These are phyloP conservation scores for Fusarium nurragi DNA, from an alignment of 2,329 filamentous ascomycete species.

Conservation along the genomic window DNA sequence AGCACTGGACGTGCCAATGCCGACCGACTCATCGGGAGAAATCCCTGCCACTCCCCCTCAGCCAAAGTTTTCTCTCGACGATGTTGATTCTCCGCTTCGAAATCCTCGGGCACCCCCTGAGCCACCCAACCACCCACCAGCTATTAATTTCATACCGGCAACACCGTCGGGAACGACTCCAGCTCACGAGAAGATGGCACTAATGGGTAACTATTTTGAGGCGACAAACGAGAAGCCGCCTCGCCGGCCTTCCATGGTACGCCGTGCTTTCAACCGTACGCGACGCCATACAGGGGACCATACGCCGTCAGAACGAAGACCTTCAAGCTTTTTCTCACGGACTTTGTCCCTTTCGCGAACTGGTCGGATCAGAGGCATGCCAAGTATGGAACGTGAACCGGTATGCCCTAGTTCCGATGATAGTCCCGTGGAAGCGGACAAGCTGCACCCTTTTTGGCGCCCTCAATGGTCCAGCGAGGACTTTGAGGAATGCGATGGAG, in stretches of 20 bases:
- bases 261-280: slow-evolving; percentile 62
- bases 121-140: slow-evolving; percentile 55
- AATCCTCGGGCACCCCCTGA: slow-evolving; percentile 69
- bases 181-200: slow-evolving; percentile 60
- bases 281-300: slow-evolving; percentile 57
- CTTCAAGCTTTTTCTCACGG: slow-evolving; percentile 57
- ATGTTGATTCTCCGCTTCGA: slow-evolving; percentile 69
- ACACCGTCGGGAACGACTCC: slow-evolving; percentile 70
- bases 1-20: slow-evolving; percentile 40
- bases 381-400: slow-evolving; percentile 42
- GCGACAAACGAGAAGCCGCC: slow-evolving; percentile 56
- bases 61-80: slow-evolving; percentile 58
- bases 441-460: slow-evolving; percentile 69
- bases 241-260: slow-evolving; percentile 61
- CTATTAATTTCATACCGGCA: slow-evolving; percentile 69
- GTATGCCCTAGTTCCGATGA: slow-evolving; percentile 57
- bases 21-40: slow-evolving; percentile 51
- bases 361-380: slow-evolving; percentile 42
- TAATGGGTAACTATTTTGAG: slow-evolving; percentile 65
- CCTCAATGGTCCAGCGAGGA: slow-evolving; percentile 58
- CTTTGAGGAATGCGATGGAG: slow-evolving; percentile 44
- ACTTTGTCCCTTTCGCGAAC: slow-evolving; percentile 64
- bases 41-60: slow-evolving; percentile 64
- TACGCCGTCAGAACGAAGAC: slow-evolving; percentile 52
- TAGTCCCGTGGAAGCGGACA: slow-evolving; percentile 61